phyloP scores from a whole-genome alignment of 306 rosid species.

The Carpinus viminea region DNA sequence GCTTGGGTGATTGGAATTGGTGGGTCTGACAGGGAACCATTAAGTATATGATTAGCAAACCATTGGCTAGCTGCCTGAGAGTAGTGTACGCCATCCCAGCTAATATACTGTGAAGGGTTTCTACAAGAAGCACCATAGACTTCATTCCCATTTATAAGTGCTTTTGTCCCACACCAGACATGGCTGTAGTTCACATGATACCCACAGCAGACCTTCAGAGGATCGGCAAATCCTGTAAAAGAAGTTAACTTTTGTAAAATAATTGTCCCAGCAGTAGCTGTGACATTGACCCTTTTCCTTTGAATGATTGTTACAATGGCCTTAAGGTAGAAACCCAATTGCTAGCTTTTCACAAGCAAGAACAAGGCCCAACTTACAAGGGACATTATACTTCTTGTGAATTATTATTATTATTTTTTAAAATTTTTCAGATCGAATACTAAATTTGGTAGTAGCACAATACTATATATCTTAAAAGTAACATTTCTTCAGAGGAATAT shows the following conservation, averaged over 20 bases:
- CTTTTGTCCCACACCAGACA: constrained; percentile 75
- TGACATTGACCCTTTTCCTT: not conserved
- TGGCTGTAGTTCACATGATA: constrained; percentile 80
- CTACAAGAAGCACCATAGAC: constrained; percentile 75
- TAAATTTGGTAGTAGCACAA: not conserved
- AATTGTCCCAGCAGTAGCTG: not conserved
- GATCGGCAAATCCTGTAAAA: constrained; percentile 69
- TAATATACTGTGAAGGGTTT: constrained; percentile 50
- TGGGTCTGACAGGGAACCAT: constrained; percentile 63
- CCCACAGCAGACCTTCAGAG: constrained; percentile 82
- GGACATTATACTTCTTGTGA: too few relatives aligned
- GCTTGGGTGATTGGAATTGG: constrained; percentile 68
- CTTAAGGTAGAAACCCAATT: too few relatives aligned
- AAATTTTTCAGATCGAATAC: not conserved
- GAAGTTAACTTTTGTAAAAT: not conserved
- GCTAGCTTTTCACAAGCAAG: too few relatives aligned
- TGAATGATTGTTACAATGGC: constrained; percentile 2
- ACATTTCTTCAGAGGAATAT: not conserved
- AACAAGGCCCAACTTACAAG: too few relatives aligned
- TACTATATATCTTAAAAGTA: not conserved
- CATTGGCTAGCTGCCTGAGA: constrained; percentile 83
- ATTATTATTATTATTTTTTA: too few relatives aligned
- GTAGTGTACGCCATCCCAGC: constrained; percentile 95
- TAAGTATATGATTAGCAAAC: constrained; percentile 67
- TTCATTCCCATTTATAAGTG: constrained; percentile 51